Percentiles rank a stretch among this genome's conserved stretches.
phyloP scores from a whole-genome alignment of 306 rosid species.

The Begonia loranthoides region DNA sequence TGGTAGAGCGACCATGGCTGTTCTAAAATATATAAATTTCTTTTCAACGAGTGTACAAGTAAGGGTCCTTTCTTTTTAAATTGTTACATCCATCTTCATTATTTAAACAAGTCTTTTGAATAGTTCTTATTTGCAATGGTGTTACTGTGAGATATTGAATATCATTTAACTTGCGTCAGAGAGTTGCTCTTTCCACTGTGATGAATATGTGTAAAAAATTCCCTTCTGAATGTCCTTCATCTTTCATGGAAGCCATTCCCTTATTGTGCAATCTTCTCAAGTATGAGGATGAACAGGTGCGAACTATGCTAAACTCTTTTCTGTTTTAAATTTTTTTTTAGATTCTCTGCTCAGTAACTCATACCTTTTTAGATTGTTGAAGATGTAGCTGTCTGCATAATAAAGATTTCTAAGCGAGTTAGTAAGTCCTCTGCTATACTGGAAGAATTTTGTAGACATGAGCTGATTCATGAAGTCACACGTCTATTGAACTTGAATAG shows the following conservation, averaged over 20 bases:
- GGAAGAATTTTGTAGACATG: constrained; percentile 82
- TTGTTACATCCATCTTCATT: constrained; percentile 1
- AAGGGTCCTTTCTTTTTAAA: constrained; percentile 5
- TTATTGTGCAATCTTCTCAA: constrained; percentile 87
- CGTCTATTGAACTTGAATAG: constrained; percentile 55
- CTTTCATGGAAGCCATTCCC: constrained; percentile 90
- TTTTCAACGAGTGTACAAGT: constrained; percentile 90
- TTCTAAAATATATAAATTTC: constrained; percentile 71
- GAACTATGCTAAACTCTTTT: constrained; percentile 7
- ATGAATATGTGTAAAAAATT: constrained; percentile 90
- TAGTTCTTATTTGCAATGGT: too few species aligned
- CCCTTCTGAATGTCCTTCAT: constrained; percentile 68
- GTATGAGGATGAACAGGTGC: constrained; percentile 87
- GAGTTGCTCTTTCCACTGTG: constrained; percentile 92
- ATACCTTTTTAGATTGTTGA: constrained; percentile 66
- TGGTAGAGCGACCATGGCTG: constrained; percentile 93
- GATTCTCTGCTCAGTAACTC: constrained; percentile 9
- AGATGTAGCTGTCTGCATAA: constrained; percentile 70
- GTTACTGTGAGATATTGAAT: too few species aligned
- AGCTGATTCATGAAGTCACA: constrained; percentile 56
- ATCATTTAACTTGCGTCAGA: constrained; percentile 18
- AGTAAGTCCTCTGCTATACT: constrained; percentile 54
- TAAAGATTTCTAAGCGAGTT: constrained; percentile 61
- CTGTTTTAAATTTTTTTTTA: neutral
- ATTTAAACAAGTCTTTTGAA: too few species aligned